A percentile compares a stretch with the other conserved stretches of the same genome.
phyloP scores from a whole-genome alignment of 371 early-diverging fungal species.

The Modicella reniformis region DNA sequence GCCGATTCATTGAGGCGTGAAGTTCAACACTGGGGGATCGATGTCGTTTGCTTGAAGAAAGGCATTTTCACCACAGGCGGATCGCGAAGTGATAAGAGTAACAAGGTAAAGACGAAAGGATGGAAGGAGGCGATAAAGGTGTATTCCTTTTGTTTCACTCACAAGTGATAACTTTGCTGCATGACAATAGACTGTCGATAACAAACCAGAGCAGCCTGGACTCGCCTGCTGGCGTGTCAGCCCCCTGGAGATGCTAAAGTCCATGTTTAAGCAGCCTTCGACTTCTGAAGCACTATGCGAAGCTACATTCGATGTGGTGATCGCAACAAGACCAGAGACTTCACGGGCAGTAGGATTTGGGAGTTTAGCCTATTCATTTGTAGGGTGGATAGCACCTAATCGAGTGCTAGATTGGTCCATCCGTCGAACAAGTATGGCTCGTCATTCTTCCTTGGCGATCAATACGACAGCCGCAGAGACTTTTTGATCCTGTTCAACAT shows the following conservation, averaged over 20 bases:
- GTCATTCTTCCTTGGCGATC: too few relatives aligned
- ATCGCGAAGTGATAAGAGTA: constrained; percentile 14
- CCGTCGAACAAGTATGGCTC: too few relatives aligned
- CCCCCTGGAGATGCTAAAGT: constrained; percentile 17
- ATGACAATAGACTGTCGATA: too few relatives aligned
- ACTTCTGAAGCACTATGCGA: constrained; percentile 29
- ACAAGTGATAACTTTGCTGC: not conserved
- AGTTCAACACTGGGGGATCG: constrained; percentile 30
- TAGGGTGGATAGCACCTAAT: constrained; percentile 38
- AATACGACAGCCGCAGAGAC: too few relatives aligned
- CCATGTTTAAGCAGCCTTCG: constrained; percentile 20
- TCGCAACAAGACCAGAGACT: constrained; percentile 11
- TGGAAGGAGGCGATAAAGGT: too few relatives aligned
- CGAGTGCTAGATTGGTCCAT: constrained; percentile 37
- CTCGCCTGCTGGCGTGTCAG: too few relatives aligned
- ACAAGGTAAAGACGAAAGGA: constrained; percentile 17
- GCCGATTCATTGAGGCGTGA: constrained; percentile 53
- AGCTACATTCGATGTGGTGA: constrained; percentile 30
- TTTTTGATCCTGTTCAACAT: too few relatives aligned
- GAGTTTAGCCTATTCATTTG: constrained; percentile 42
- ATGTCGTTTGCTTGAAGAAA: constrained; percentile 34
- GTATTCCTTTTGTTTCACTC: too few relatives aligned
- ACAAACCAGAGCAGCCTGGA: constrained; percentile 25
- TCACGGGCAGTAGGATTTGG: constrained; percentile 15
- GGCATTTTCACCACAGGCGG: constrained; percentile 37